Base-by-base conservation (phyloP, 169 alveolate species). In the Plasmodium gallinaceum region DNA sequence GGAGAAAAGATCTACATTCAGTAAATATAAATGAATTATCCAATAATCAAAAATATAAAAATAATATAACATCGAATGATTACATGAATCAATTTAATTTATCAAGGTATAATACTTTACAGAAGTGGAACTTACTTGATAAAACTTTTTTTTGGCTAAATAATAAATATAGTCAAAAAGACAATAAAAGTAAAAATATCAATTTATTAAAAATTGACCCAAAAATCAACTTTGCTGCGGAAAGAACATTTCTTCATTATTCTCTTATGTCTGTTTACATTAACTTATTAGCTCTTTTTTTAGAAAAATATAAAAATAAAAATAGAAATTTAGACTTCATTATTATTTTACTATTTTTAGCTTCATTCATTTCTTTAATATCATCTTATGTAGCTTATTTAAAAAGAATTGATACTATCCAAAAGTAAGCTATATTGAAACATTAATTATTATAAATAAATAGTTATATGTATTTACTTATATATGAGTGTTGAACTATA, bases 181-280 rank as follows among this genome's bases (percentile, higher is more conserved):
- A 42, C 22, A 65, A 72, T 20, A 69, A 22, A 48, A 48, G 57
- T 45, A 73, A 88, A 20, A 72, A 65, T 61, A 88, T 88, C n/a
- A 66, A 75, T 58, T 24, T 92, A 20, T 51, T 75, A 7, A 94
- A 92, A 87, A 68, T 93, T 24, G 97, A 95, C 58, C 97, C 97
- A 20, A 95, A 95, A 89, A 75, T 93, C 22, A 71, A 92, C 66
- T 95, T 95, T 68, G 97, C 97, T 10, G 94, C 94, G 0, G 97
- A 95, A 52, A 91, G 97, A 62, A 93, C 95, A 2, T 88, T 95
- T 75, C 90, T 95, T 24, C 95, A 93, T 89, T 95, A 94, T 90
- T 45, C 92, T 26, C 85, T 88, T 26, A 69, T 93, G 69, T 91
- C 95, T 18, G 88, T 95, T 10, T 95, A 92, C 70, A 75, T 89